A percentile compares a stretch with the other conserved stretches of the same genome.
These are phyloP conservation scores for Saturnispora dispora DNA, from an alignment of 805 yeast species.

Conservation along the genomic window DNA sequence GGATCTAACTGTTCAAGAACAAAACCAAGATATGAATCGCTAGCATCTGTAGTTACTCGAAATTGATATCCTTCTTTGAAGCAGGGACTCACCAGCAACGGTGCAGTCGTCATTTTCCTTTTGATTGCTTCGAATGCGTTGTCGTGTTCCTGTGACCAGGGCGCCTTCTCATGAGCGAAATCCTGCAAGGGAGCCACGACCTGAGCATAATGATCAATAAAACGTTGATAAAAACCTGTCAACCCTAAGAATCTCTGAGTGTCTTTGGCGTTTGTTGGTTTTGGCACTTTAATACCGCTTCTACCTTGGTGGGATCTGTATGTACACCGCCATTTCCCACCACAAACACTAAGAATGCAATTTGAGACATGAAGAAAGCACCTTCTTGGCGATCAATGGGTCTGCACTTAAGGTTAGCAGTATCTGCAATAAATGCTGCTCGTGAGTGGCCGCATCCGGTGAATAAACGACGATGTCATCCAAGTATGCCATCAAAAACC, in stretches of 20 bases:
- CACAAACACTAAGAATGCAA: background rate
- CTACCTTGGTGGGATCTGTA: background rate
- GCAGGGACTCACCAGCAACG: background rate
- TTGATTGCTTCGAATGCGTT: background rate
- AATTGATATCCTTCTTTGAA: background rate
- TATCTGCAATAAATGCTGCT: background rate
- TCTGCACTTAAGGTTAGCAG: background rate
- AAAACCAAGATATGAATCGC: conserved; percentile 1
- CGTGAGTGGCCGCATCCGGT: background rate
- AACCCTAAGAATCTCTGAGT: background rate
- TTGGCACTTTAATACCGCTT: background rate
- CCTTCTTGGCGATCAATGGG: background rate
- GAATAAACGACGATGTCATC: background rate
- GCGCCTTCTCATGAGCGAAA: background rate
- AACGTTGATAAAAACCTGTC: background rate
- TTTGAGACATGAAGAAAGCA: background rate
- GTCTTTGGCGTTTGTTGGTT: background rate
- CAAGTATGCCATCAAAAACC: background rate
- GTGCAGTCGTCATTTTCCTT: background rate
- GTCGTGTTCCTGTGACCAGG: background rate
- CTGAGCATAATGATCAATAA: background rate
- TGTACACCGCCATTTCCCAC: background rate
- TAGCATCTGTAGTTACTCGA: conserved; percentile 1
- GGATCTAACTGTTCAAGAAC: conserved; percentile 5
- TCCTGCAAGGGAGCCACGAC: background rate